Conservation (phyloP, 352 stramenopile species). For the Paralagenidium karlingii region DNA sequence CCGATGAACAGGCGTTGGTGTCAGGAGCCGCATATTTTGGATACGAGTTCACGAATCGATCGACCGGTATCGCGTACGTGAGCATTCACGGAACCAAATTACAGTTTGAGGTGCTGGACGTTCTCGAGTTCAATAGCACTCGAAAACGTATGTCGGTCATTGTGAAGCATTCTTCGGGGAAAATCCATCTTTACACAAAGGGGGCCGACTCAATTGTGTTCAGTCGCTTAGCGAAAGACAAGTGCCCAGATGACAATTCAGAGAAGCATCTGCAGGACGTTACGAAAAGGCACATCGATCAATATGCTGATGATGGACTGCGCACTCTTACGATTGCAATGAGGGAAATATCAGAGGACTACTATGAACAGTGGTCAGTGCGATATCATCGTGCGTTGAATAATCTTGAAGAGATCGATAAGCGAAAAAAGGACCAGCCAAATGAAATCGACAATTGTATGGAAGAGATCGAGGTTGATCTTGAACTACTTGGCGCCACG, state of each 20-base stretch:
- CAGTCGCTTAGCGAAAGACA: constrained; percentile 20
- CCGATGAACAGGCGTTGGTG: constrained; percentile 83
- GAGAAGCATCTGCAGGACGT: neutral
- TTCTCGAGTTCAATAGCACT: constrained; percentile 87
- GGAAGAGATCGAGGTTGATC: constrained; percentile 70
- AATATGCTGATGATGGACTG: constrained; percentile 78
- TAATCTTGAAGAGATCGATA: constrained; percentile 61
- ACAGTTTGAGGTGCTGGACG: constrained; percentile 73
- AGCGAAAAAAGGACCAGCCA: constrained; percentile 55
- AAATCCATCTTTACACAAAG: constrained; percentile 60
- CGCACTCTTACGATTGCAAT: constrained; percentile 78
- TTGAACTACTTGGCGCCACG: constrained; percentile 81
- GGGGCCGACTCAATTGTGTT: constrained; percentile 63
- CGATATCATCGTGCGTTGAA: constrained; percentile 60
- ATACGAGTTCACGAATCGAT: constrained; percentile 61
- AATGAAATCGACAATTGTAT: constrained; percentile 71
- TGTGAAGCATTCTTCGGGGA: constrained; percentile 48
- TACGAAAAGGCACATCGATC: constrained; percentile 33
- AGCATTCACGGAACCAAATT: constrained; percentile 23
- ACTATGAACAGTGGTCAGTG: constrained; percentile 39
- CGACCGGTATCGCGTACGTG: constrained; percentile 31
- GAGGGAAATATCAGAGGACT: constrained; percentile 31
- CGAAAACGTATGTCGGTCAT: constrained; percentile 91
- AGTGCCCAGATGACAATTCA: constrained; percentile 5
- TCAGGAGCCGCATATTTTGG: constrained; percentile 57